A percentile compares a stretch with the other conserved stretches of the same genome.
Conservation (phyloP, 768 basidiomycete species). For the Solioccasus polychromus region DNA sequence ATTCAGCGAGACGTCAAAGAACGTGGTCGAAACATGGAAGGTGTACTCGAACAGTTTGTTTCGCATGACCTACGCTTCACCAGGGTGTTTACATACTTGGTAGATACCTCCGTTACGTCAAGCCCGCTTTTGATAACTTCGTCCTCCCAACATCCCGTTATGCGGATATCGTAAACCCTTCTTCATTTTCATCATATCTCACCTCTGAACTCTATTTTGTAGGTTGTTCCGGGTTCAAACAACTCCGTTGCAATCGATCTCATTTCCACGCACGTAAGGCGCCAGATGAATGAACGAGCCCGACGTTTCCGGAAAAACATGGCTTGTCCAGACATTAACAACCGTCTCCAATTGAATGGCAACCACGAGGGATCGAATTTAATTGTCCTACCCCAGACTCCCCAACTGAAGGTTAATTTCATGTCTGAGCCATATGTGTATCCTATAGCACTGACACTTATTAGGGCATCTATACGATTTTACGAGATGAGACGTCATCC, state of each 20-base stretch:
- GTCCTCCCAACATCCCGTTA: slow-evolving; percentile 82
- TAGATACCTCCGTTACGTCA: slow-evolving; percentile 92
- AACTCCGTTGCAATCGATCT: slow-evolving; percentile 92
- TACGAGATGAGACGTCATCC: slow-evolving; percentile 68
- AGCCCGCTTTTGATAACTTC: slow-evolving; percentile 92
- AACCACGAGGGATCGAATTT: slow-evolving; percentile 50
- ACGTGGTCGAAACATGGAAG: slow-evolving; percentile 79
- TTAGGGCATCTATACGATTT: slow-evolving; percentile 86
- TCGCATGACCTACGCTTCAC: neutral
- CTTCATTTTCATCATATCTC: neutral
- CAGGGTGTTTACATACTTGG: slow-evolving; percentile 2
- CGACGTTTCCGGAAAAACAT: slow-evolving; percentile 72
- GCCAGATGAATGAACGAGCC: slow-evolving; percentile 78
- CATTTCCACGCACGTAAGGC: slow-evolving; percentile 85
- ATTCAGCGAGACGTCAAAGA: slow-evolving; percentile 87
- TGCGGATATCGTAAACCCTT: slow-evolving; percentile 75
- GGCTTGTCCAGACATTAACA: slow-evolving; percentile 46
- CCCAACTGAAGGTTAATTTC: slow-evolving; percentile 66
- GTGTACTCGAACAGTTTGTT: slow-evolving; percentile 83
- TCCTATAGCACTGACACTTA: neutral
- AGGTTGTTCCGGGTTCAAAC: slow-evolving; percentile 95
- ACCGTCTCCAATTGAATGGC: slow-evolving; percentile 35
- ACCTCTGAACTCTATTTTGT: slow-evolving; percentile 1
- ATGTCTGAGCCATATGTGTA: neutral
- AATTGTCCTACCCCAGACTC: slow-evolving; percentile 70